A percentile compares a stretch with the other conserved stretches of the same genome.
Evolutionary conservation across 164 flowering plant genomes (phyloP).

Genomic region (Aristolochia contorta): DNA sequence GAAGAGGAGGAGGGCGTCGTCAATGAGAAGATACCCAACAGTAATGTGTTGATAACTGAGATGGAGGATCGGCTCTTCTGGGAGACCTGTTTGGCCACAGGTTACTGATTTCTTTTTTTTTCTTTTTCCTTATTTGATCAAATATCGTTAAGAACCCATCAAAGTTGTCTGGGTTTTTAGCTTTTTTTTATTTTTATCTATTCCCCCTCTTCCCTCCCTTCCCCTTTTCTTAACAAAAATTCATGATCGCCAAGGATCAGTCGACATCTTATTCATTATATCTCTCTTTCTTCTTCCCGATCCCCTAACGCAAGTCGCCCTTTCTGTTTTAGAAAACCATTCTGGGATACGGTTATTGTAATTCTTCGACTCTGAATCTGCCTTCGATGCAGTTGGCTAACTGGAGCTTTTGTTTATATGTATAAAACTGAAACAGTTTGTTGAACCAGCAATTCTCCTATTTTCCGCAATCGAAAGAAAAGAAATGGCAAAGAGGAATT

Average conservation of each 20-base stretch:
- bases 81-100: conserved; percentile 5
- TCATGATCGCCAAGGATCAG: background rate
- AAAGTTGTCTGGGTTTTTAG: no score
- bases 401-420: no score
- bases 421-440: no score
- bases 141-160: background rate
- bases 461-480: no score
- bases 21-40: background rate
- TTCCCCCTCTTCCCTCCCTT: background rate
- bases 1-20: background rate
- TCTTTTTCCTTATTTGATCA: background rate
- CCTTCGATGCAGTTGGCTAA: no score
- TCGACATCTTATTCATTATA: background rate
- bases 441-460: no score
- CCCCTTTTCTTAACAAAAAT: background rate
- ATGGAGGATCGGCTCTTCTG: conserved; percentile 5
- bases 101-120: background rate
- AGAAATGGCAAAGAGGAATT: no score
- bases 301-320: no score
- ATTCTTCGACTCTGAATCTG: no score
- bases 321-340: no score
- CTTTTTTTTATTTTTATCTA: background rate
- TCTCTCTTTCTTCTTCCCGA: no score
- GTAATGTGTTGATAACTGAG: background rate
- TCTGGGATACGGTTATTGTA: no score